Base-by-base conservation (phyloP, 345 rosid genomes). In the Physaria fendleri region DNA sequence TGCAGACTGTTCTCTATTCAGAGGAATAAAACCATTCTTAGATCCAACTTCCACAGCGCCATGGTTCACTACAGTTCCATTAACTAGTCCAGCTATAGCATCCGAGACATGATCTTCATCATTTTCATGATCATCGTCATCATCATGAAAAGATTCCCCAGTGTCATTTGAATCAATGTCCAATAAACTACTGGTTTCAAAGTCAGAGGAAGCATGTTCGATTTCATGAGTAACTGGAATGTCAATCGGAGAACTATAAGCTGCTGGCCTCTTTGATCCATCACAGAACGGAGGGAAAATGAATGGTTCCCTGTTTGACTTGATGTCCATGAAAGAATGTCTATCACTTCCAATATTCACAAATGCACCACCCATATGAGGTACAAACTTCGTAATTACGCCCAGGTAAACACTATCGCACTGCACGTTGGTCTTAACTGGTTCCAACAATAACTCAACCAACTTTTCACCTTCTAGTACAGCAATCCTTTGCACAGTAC, bases 291-390 rank as follows among this genome's bases (percentile, higher is more conserved):
- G 97, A 73, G 93, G 91, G 61, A 88, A 86, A 66, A 88, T 75
- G 66, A 84, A 86, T 34, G 99, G 99, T 61, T 77, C 95, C 75
- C 89, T 80, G 54, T 69, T 77, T 61, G 77, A 72, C 74, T 76
- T 84, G 64, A 92, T 85, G 72, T 83, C 95, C 97, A 92, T 83
- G 62, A 92, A 85, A 57, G 91, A 84, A 73, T 84, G 84, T 67
- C 93, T 84, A 44, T 84, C 64, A 75, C 75, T 82, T 59, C 95
- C 95, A 46, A 92, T 86, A 59, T 86, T 86, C 57, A 92, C 95
- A 88, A 92, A 88, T 45, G 98, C 98, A 71, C 98, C 98, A 35
- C 95, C 95, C 98, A 92, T 88, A 66, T 84, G 82, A 10, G 98
- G 98, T 41, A 83, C 97, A 71, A 84, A 83, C 75, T 86, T 88